Evolutionary conservation across 106 monocot species (phyloP), one percentile per base, ranked within the genome.

Genomic region (Dioscorea zingiberensis): DNA sequence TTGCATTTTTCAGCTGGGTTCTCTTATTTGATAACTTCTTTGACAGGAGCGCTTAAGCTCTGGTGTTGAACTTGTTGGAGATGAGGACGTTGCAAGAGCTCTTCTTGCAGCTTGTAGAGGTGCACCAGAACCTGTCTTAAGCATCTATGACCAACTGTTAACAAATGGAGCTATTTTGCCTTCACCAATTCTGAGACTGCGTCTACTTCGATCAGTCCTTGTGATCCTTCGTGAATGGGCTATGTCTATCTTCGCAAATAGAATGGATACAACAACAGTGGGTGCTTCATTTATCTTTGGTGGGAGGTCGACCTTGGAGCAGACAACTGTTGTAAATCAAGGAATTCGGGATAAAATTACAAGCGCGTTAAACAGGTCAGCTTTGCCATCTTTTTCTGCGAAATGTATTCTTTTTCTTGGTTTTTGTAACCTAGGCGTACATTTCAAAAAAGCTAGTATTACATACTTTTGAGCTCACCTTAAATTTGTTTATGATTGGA

Each of bases 51-150:
- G 84, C 47, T 58, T 83, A 27, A 63, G 58, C 48, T 84, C 92
- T 45, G 84, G 89, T 32, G 55, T 74, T 32, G 93, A 93, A 68
- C 68, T 87, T 74, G 78, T 93, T 61, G 93, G 92, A 54, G 98
- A 93, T 53, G 98, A 98, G 30, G 93, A 98, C 72, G 80, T 93
- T 73, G 84, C 98, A 55, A 86, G 89, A 80, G 70, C 89, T 28
- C 98, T 98, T 77, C 84, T 98, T 73, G 84, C 73, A 28, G 86
- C 86, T 44, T 98, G 93, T 76, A 84, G 72, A 48, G 89, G 80
- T 71, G 71, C 89, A 53, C 71, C 75, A 27, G 98, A 98, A 55
- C 78, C 78, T 46, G 86, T 93, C 19, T 62, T 98, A 62, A 67
- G 69, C 44, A 74, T 89, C 26, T 98, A 98, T 78, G 89, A 89